A percentile compares a stretch with the other conserved stretches of the same genome.
Evolutionary conservation across 805 yeast species (phyloP).

Genomic region (Cyberlindnera euphorbiiphila): DNA sequence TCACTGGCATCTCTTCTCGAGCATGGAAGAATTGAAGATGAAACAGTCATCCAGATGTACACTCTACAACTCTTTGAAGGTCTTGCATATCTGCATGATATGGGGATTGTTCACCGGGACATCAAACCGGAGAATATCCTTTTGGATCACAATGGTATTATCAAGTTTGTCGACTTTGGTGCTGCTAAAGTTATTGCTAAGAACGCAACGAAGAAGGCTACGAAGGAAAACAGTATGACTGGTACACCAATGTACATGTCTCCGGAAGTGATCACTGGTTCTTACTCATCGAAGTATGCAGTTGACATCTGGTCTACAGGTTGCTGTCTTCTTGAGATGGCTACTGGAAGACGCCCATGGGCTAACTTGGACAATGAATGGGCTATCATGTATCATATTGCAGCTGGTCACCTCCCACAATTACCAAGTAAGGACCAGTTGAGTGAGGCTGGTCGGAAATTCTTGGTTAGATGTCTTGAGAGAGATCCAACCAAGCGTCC

Average conservation of each 20-base stretch:
- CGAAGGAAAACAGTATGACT: slow-evolving; percentile 39
- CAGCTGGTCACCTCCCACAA: slow-evolving; percentile 89
- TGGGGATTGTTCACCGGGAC: slow-evolving; percentile 95
- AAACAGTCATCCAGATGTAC: slow-evolving; percentile 84
- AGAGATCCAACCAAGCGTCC: slow-evolving; percentile 80
- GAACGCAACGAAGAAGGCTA: slow-evolving; percentile 41
- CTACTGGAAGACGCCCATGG: slow-evolving; percentile 96
- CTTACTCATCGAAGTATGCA: slow-evolving; percentile 35
- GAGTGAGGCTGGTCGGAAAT: slow-evolving; percentile 65
- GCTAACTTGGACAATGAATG: slow-evolving; percentile 92
- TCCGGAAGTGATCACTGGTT: slow-evolving; percentile 90
- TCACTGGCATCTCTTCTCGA: slow-evolving; percentile 81
- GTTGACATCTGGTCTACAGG: slow-evolving; percentile 95
- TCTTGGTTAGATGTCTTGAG: slow-evolving; percentile 71
- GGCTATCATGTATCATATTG: slow-evolving; percentile 98
- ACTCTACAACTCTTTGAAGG: slow-evolving; percentile 94
- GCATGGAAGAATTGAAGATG: slow-evolving; percentile 95
- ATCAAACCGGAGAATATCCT: slow-evolving; percentile 93
- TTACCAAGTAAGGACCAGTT: slow-evolving; percentile 78
- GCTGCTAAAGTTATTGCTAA: slow-evolving; percentile 84
- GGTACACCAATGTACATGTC: slow-evolving; percentile 99
- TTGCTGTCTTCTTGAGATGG: slow-evolving; percentile 94
- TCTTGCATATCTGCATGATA: slow-evolving; percentile 86
- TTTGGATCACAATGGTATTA: slow-evolving; percentile 86
- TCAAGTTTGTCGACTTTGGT: slow-evolving; percentile 95